phyloP scores from a whole-genome alignment of 176 grass and related monocot species.

The Aegilops longissima region DNA sequence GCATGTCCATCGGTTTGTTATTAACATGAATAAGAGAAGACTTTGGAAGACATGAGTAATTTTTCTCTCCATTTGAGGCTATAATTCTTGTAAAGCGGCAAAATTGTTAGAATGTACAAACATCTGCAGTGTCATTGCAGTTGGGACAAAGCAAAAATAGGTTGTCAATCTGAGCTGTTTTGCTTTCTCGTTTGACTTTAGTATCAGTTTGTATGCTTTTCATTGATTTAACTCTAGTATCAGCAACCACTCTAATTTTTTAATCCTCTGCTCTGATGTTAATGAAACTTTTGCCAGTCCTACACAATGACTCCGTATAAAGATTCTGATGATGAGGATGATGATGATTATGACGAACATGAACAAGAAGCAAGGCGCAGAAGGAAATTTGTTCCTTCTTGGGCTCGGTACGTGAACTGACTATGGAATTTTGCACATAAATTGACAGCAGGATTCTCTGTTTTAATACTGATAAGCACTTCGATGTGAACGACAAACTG shows the following conservation, averaged over 20 bases:
- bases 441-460: not conserved
- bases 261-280: constrained; percentile 22
- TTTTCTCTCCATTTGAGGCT: not conserved
- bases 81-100: not conserved
- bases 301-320: constrained; percentile 93
- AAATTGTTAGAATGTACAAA: constrained; percentile 5
- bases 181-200: not conserved
- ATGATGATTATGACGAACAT: constrained; percentile 47
- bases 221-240: constrained; percentile 10
- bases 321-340: constrained; percentile 81
- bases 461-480: constrained; percentile 24
- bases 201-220: constrained; percentile 23
- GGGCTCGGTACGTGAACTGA: constrained; percentile 58
- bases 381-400: constrained; percentile 76
- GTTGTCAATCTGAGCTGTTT: not conserved
- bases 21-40: constrained; percentile 4
- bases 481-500: not conserved
- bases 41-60: not conserved
- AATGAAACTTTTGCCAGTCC: constrained; percentile 40
- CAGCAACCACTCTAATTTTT: constrained; percentile 3
- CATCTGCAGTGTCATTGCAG: not conserved
- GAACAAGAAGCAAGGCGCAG: constrained; percentile 59
- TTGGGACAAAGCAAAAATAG: constrained; percentile 1
- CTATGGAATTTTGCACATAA: not conserved
- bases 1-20: not conserved